Percentiles rank a stretch among this genome's conserved stretches.
These are phyloP conservation scores for Verbena officinalis DNA, from an alignment of 257 asterid species.

Conservation along the genomic window DNA sequence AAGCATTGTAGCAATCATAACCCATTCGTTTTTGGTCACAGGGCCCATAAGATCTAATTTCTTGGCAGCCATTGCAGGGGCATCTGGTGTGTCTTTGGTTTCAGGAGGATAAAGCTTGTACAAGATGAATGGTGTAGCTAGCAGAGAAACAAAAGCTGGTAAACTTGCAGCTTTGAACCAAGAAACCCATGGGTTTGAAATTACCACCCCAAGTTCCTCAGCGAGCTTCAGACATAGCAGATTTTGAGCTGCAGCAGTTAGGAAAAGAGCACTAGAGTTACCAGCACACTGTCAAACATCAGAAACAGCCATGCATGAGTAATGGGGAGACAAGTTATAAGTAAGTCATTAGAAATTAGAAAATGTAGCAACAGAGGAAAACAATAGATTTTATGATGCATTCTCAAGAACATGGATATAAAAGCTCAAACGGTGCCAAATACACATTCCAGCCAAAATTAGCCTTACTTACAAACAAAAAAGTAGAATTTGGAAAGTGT, in stretches of 20 bases:
- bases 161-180: slow-evolving; percentile 98
- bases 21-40: slow-evolving; percentile 83
- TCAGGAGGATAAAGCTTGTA: slow-evolving; percentile 96
- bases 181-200: slow-evolving; percentile 84
- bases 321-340: slow-evolving; percentile 13
- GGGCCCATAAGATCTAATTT: slow-evolving; percentile 84
- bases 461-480: not conserved
- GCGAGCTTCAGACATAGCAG: slow-evolving; percentile 94
- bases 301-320: slow-evolving; percentile 43
- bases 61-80: slow-evolving; percentile 90
- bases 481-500: not conserved
- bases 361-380: slow-evolving; percentile 12
- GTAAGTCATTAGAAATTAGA: slow-evolving; percentile 25
- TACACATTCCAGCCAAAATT: slow-evolving; percentile 10
- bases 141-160: slow-evolving; percentile 78
- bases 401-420: not conserved
- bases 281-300: slow-evolving; percentile 75
- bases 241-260: slow-evolving; percentile 99
- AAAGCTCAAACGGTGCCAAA: slow-evolving; percentile 1
- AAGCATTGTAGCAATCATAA: slow-evolving; percentile 92
- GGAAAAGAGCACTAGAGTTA: slow-evolving; percentile 98
- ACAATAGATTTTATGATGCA: not conserved
- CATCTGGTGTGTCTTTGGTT: slow-evolving; percentile 92
- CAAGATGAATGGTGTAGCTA: slow-evolving; percentile 79
- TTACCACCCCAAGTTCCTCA: slow-evolving; percentile 92